Evolutionary conservation across 768 basidiomycete genomes (phyloP).

Genomic region (Mrakia hoshinonis): DNA sequence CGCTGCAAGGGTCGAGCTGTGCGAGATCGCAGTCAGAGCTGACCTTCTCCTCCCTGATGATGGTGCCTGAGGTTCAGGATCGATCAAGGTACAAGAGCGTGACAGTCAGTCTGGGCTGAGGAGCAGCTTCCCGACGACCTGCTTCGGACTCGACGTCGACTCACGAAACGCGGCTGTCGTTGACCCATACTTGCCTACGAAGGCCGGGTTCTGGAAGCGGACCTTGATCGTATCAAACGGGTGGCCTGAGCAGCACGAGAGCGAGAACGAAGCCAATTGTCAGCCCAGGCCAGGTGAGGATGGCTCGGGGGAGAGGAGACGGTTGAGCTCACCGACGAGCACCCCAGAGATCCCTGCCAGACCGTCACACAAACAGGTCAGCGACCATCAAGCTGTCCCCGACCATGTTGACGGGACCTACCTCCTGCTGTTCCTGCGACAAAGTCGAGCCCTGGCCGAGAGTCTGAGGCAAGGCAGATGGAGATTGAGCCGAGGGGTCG

Average conservation of each 20-base stretch:
- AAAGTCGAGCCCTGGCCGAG: constrained; percentile 59
- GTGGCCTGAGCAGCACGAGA: constrained; percentile 43
- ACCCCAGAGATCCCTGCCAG: constrained; percentile 59
- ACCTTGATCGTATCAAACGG: constrained; percentile 60
- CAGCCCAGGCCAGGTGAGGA: neutral
- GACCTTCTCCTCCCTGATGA: constrained; percentile 38
- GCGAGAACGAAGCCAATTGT: neutral
- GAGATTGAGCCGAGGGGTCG: neutral
- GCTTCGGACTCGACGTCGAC: no score
- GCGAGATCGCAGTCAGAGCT: neutral
- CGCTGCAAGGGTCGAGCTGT: neutral
- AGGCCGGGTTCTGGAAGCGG: constrained; percentile 40
- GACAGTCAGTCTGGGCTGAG: neutral
- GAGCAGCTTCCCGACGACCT: neutral
- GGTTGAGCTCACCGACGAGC: constrained; percentile 44
- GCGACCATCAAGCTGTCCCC: no score
- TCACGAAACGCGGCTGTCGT: constrained; percentile 37
- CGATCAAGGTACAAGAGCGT: neutral
- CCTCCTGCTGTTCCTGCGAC: constrained; percentile 65
- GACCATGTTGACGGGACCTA: no score
- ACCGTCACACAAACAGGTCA: no score
- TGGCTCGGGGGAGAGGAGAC: neutral
- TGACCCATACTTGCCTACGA: constrained; percentile 35
- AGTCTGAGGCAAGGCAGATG: constrained; percentile 5
- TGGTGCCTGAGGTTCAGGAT: constrained; percentile 31